phyloP scores from a whole-genome alignment of 148 eudicot genomes.

The Rhododendron simsii region DNA sequence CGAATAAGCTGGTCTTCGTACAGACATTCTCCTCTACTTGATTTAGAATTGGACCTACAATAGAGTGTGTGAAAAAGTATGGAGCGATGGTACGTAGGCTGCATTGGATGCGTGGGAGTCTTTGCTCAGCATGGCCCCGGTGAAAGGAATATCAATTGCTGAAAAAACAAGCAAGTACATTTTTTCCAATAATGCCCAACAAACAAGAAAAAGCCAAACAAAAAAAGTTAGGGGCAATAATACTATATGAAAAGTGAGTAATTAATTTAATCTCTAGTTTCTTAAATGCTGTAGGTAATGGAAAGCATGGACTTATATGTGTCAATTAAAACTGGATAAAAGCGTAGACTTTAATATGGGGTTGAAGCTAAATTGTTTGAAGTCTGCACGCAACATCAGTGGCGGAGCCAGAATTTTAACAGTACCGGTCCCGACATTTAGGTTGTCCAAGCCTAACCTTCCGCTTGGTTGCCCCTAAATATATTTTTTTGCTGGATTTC shows the following conservation, averaged over 20 bases:
- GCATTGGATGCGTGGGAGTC: neutral
- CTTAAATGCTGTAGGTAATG: neutral
- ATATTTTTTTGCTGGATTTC: too few species aligned
- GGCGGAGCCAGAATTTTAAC: too few species aligned
- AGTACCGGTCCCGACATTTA: too few species aligned
- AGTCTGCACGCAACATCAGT: neutral
- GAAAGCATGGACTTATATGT: neutral
- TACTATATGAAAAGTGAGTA: neutral
- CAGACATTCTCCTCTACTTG: neutral
- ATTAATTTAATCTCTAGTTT: neutral
- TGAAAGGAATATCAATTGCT: neutral
- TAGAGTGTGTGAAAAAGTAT: neutral
- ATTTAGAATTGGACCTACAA: too few species aligned
- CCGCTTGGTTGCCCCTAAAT: too few species aligned
- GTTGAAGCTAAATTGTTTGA: neutral
- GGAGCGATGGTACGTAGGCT: neutral
- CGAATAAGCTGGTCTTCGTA: neutral
- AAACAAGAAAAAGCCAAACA: neutral
- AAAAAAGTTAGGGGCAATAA: neutral
- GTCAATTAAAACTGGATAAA: neutral
- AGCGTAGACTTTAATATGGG: neutral
- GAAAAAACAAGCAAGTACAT: neutral
- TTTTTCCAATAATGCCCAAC: neutral
- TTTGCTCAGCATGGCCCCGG: neutral
- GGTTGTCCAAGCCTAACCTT: too few species aligned